phyloP scores from a whole-genome alignment of 345 rosid genomes.

The Syzygium aqueum region DNA sequence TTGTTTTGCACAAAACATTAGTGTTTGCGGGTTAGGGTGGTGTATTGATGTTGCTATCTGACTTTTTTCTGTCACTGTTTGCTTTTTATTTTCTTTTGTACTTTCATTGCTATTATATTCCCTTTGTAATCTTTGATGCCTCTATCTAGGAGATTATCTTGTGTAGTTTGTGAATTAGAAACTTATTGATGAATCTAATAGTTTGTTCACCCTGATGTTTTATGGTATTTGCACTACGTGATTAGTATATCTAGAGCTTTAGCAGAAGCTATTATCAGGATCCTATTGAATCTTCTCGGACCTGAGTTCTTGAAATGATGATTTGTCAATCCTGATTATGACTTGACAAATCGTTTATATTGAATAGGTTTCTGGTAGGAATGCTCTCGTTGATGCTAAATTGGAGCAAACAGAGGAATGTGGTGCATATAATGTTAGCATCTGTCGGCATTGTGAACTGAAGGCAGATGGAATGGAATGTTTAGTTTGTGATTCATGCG shows the following conservation, averaged over 20 bases:
- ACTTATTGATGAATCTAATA: not conserved
- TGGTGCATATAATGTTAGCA: conserved; percentile 22
- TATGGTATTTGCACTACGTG: not conserved
- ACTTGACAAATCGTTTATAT: not conserved
- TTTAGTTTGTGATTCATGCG: conserved; percentile 87
- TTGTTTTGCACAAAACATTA: not conserved
- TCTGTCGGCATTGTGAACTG: conserved; percentile 55
- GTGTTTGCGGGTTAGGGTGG: not conserved
- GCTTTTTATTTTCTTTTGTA: not conserved
- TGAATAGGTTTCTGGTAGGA: conserved; percentile 18
- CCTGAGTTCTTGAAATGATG: not conserved
- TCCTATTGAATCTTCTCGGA: not conserved
- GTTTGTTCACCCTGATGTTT: not conserved
- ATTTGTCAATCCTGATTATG: not conserved
- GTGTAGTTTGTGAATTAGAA: not conserved
- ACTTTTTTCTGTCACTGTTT: not conserved
- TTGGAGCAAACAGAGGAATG: conserved; percentile 30
- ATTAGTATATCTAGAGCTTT: not conserved
- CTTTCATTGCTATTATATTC: not conserved
- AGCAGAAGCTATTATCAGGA: not conserved
- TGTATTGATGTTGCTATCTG: not conserved
- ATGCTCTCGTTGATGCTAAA: conserved; percentile 32
- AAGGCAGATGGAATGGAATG: conserved; percentile 54
- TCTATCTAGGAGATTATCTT: not conserved
- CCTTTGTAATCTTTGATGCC: not conserved